phyloP scores from a whole-genome alignment of 1,284 basidiomycete species.

The Inonotus obliquus region DNA sequence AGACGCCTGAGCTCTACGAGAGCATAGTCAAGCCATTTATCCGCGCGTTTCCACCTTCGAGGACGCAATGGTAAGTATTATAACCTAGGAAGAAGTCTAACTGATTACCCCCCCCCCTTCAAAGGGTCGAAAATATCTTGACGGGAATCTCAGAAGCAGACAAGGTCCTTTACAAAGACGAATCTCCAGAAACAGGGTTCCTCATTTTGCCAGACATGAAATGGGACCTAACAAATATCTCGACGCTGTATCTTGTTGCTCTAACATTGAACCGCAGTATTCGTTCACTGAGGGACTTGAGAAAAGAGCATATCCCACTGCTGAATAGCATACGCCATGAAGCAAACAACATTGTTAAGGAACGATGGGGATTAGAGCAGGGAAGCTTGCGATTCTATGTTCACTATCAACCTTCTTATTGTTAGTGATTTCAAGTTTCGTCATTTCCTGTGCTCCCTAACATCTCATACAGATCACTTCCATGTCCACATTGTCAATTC shows the following conservation, averaged over 20 bases:
- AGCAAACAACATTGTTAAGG: conserved; percentile 47
- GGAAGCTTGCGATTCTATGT: conserved; percentile 77
- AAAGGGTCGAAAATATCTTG: conserved; percentile 86
- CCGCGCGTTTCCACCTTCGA: conserved; percentile 59
- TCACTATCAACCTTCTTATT: conserved; percentile 96
- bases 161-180: conserved; percentile 66
- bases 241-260: conserved; percentile 73
- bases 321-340: conserved; percentile 62
- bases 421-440: conserved; percentile 43
- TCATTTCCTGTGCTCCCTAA: background rate
- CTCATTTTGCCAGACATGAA: conserved; percentile 90
- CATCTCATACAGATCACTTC: conserved; percentile 71
- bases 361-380: conserved; percentile 55
- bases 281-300: conserved; percentile 68
- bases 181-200: conserved; percentile 55
- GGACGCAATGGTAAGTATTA: conserved; percentile 72
- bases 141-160: conserved; percentile 76
- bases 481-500: conserved; percentile 92
- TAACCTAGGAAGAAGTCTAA: background rate
- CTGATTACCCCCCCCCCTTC: background rate
- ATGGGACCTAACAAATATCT: conserved; percentile 80
- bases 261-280: conserved; percentile 56
- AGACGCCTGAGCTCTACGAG: conserved; percentile 75
- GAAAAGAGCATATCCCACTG: conserved; percentile 59
- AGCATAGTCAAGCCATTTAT: conserved; percentile 78